Evolutionary conservation across 352 stramenopile species (phyloP).

Genomic region (Peronospora tabacina): DNA sequence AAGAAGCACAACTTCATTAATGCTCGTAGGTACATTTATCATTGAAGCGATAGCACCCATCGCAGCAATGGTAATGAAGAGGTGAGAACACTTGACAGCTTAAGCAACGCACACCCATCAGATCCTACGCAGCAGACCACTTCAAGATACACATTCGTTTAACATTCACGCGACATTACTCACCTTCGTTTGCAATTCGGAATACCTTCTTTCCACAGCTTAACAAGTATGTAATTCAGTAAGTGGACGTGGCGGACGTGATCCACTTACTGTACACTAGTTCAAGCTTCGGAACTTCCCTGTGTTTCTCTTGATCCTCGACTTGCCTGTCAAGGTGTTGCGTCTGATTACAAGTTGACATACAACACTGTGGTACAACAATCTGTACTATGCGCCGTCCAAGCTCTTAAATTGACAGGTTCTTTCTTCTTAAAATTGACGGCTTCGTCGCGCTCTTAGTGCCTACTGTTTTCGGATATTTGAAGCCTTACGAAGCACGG

Average conservation of each 20-base stretch:
- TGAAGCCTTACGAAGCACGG: not conserved
- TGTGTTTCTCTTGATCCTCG: not conserved
- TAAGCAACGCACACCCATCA: no score
- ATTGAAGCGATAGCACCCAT: slow-evolving; percentile 31
- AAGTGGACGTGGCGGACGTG: not conserved
- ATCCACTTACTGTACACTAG: not conserved
- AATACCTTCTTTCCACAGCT: no score
- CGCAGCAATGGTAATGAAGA: slow-evolving; percentile 37
- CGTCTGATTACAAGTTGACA: no score
- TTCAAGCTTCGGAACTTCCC: not conserved
- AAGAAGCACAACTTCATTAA: slow-evolving; percentile 21
- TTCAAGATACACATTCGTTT: no score
- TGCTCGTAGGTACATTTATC: slow-evolving; percentile 27
- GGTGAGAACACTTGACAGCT: slow-evolving; percentile 10
- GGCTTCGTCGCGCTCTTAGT: not conserved
- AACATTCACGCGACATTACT: no score
- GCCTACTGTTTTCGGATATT: not conserved
- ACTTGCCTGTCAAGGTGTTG: not conserved
- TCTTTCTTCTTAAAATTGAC: no score
- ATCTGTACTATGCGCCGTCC: not conserved
- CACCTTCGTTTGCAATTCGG: no score
- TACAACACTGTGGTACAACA: not conserved
- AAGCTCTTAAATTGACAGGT: not conserved
- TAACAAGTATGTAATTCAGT: not conserved
- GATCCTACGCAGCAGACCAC: no score